These are phyloP conservation scores for Geoglossum cookeanum DNA, from an alignment of 2,329 filamentous ascomycete species.

Conservation along the genomic window DNA sequence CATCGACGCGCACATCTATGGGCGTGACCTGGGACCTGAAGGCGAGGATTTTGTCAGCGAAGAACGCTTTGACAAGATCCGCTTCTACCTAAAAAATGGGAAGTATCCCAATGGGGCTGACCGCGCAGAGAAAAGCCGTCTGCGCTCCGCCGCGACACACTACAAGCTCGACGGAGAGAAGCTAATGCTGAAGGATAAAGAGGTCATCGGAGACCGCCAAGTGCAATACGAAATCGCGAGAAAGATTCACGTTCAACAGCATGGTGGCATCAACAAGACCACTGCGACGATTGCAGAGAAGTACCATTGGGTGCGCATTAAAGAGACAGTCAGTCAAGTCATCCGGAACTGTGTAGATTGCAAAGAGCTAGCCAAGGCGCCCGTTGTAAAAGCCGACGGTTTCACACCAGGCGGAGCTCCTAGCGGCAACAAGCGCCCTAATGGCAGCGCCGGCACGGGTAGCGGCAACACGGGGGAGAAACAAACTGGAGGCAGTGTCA, in stretches of 20 bases:
- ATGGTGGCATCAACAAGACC: conserved; percentile 96
- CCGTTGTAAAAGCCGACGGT: conserved; percentile 10
- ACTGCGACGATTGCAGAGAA: conserved; percentile 84
- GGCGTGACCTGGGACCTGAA: conserved; percentile 40
- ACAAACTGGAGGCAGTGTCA: not conserved
- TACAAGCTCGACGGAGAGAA: conserved; percentile 70
- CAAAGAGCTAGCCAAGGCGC: conserved; percentile 54
- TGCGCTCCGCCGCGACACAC: conserved; percentile 83
- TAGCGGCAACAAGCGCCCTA: conserved; percentile 1
- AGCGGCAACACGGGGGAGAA: conserved; percentile 1
- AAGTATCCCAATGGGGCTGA: conserved; percentile 88
- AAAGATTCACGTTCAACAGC: conserved; percentile 51
- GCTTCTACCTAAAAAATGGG: conserved; percentile 86
- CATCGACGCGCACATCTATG: conserved; percentile 63
- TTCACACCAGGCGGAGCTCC: conserved; percentile 6
- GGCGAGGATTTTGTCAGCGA: conserved; percentile 74
- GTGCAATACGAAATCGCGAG: conserved; percentile 81
- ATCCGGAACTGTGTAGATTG: conserved; percentile 80
- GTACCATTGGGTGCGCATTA: conserved; percentile 96
- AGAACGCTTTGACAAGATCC: conserved; percentile 96
- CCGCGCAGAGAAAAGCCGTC: conserved; percentile 83
- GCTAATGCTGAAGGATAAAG: conserved; percentile 93
- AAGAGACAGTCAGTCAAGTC: conserved; percentile 87
- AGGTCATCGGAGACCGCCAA: conserved; percentile 80
- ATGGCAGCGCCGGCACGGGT: conserved; percentile 2